Evolutionary conservation across 2,329 filamentous ascomycete genomes (phyloP), one percentile per base, ranked within the genome.

Genomic region (Lasiodiplodia theobromae): DNA sequence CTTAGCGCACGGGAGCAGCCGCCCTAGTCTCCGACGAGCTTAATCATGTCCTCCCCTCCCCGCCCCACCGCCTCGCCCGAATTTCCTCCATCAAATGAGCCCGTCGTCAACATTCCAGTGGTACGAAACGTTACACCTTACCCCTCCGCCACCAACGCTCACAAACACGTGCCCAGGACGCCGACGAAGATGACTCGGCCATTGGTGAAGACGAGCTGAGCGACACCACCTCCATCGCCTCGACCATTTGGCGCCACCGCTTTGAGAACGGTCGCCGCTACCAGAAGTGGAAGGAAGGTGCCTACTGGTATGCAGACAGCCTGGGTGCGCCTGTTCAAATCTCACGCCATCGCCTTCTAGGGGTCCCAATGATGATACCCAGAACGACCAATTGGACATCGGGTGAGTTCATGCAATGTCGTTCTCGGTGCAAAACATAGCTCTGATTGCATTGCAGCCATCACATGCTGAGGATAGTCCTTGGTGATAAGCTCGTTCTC

Each of bases 151-250:
- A n/a, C 12, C 25, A 16, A 11, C 11, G 18, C 18, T 38, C 16
- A 38, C 28, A 18, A 5, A 5, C 10, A 21, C 14, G 28, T 14
- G 7, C 8, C 7, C 60, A 64, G 60, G 60, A 64, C 10, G 44
- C 38, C 7, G 70, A 73, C 16, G 73, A 73, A 40, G 69, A 71
- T 18, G 76, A 73, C 6, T 73, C 73, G 4, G 74, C 73, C 63
- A 72, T 71, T 31, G 60, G 60, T 28, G 60, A 64, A 14, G 71
- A 73, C 10, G 73, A 74, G 25, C 28, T 74, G 18, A 75, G 72
- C 68, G 75, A 77, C 64, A 76, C 75, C n/a, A 77, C 75, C 6
- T 76, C 75, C 4, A 74, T 77, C 21, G 71, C 75, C 1, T 76
- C 74, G 6, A 75, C 72, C 40, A 77, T 78, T 62, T 72, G 73